Base-by-base conservation (phyloP, 116 monocot genomes). In the Thalassia testudinum region DNA sequence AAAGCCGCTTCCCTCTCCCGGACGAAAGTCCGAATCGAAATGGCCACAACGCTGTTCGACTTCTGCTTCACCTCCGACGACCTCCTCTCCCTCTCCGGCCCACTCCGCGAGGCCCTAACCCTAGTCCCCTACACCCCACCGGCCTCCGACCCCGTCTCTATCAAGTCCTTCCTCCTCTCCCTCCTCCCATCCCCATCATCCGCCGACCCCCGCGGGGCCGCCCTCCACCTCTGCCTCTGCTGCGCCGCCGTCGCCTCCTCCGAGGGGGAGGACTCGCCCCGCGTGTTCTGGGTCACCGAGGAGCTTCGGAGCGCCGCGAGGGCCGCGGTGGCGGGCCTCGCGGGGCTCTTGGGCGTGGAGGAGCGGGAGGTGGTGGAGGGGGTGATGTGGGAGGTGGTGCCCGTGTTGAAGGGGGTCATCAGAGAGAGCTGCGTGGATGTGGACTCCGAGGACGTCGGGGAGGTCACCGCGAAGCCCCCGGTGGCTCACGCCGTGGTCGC, bases 391-490 rank as follows among this genome's bases (percentile, higher is more conserved):
- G 73, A 71, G 56, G 59, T 72, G 60, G 24, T 85, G 26, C 71
- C 72, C 21, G 45, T 30, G 21, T 34, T 97, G 52, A 97, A 97
- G 61, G 61, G 52, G 50, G 74, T 77, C 0, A 82, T 97, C 14
- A 84, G 77, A 68, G 74, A 77, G 49, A 85, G 74, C 24, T 76
- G 76, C 19, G 65, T 82, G 14, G 95, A 88, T 61, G 17, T 55
- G 13, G 80, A 82, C 2, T 64, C 53, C 16, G 84, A 67, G 52
- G 78, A 67, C 21, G 28, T 81, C 21, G 60, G 58, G 12, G 60
- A 63, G 16, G 66, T 56, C 16, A 67, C 75, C 5, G 63, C 25
- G 21, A 81, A 69, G 67, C 64, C 66, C 26, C 81, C 78, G 20
- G 79, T 82, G 10, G 76, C 42, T 8, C 27, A 75, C 63, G 78